A percentile compares a stretch with the other conserved stretches of the same genome.
Evolutionary conservation across 345 rosid genomes (phyloP).

Genomic region (Citrus inodora): DNA sequence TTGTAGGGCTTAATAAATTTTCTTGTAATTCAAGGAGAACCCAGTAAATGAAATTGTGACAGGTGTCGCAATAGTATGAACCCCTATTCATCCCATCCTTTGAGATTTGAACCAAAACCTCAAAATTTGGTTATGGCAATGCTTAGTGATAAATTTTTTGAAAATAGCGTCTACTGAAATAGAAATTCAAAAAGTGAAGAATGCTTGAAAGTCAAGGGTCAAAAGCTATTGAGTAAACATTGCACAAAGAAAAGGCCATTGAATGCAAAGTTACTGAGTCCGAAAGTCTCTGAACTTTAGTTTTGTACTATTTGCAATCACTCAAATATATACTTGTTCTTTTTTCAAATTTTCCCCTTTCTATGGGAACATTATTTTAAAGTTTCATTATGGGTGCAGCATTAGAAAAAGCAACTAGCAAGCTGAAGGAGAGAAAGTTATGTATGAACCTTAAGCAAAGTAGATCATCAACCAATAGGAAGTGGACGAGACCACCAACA

Average conservation of each 20-base stretch:
- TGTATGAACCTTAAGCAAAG: neutral
- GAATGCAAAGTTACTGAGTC: neutral
- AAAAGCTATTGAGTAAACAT: neutral
- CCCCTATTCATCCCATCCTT: neutral
- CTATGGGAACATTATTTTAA: too few species aligned
- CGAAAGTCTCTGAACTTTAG: too few species aligned
- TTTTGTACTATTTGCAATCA: neutral
- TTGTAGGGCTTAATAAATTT: constrained; percentile 20
- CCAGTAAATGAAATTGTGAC: neutral
- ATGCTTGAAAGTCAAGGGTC: neutral
- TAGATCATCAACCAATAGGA: neutral
- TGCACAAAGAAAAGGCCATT: neutral
- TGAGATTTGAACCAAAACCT: neutral
- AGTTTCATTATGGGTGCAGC: too few species aligned
- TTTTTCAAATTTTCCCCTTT: too few species aligned
- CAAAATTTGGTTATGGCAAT: neutral
- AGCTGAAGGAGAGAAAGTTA: neutral
- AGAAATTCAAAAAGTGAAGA: neutral
- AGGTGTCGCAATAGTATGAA: neutral
- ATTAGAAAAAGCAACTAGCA: too few species aligned
- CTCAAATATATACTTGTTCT: too few species aligned
- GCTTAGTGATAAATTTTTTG: neutral
- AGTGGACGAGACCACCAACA: neutral
- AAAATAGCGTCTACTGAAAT: neutral
- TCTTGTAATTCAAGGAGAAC: neutral